Conservation (phyloP, 1,284 basidiomycete genomes). For the Tilletia setariae region DNA sequence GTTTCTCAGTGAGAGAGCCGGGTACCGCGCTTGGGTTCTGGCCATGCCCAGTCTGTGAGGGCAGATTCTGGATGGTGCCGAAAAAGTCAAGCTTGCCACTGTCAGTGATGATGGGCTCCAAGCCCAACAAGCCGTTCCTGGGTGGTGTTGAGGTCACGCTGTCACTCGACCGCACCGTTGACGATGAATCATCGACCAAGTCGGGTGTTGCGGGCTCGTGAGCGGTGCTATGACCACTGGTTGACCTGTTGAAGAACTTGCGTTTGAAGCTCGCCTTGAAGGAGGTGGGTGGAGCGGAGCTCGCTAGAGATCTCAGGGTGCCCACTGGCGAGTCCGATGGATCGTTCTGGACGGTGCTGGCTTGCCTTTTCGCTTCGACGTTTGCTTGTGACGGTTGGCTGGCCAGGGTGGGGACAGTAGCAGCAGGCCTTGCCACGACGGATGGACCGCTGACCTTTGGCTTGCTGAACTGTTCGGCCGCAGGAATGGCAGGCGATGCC, state of each 20-base stretch:
- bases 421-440: too few relatives aligned
- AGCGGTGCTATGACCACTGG: not conserved
- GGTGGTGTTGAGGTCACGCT: not conserved
- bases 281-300: not conserved
- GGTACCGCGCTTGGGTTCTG: not conserved
- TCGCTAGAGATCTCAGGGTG: not conserved
- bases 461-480: not conserved
- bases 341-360: not conserved
- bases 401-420: too few relatives aligned
- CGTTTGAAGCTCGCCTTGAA: slow-evolving; percentile 5
- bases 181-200: not conserved
- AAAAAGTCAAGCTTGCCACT: slow-evolving; percentile 8
- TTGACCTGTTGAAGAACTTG: not conserved
- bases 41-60: not conserved
- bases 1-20: not conserved
- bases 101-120: not conserved
- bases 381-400: too few relatives aligned
- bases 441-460: too few relatives aligned
- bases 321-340: not conserved
- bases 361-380: not conserved
- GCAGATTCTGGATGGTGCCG: not conserved
- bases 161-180: not conserved
- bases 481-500: not conserved
- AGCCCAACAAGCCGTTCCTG: not conserved
- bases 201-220: not conserved